Conservation (phyloP, 2,329 filamentous ascomycete species). For the Fusarium continuum region DNA sequence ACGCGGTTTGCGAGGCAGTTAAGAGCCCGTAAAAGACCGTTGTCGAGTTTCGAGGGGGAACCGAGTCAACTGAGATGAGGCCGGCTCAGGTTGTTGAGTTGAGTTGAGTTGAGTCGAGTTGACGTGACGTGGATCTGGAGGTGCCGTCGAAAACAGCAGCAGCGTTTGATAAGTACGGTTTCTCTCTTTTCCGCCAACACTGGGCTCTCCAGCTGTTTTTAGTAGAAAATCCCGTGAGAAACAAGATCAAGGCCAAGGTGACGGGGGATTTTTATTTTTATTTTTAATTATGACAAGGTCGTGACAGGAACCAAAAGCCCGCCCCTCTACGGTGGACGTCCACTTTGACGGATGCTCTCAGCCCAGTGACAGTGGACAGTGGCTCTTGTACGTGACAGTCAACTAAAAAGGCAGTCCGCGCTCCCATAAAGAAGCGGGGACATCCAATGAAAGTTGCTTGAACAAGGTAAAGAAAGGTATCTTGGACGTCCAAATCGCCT, state of each 20-base stretch:
- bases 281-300: conserved; percentile 25
- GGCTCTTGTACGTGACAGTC: conserved; percentile 30
- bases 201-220: neutral
- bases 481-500: neutral
- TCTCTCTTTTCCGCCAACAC: neutral
- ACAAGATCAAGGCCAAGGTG: conserved; percentile 1
- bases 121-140: conserved; percentile 32
- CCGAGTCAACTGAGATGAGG: conserved; percentile 24
- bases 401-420: conserved; percentile 30
- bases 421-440: conserved; percentile 26
- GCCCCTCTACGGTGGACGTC: conserved; percentile 32
- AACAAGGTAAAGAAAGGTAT: neutral
- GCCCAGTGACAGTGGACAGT: conserved; percentile 22
- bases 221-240: neutral
- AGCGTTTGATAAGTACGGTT: neutral
- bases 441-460: conserved; percentile 6
- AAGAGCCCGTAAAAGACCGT: conserved; percentile 1
- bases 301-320: conserved; percentile 24
- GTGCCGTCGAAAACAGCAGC: conserved; percentile 20
- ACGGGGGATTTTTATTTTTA: too few relatives aligned
- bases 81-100: conserved; percentile 15
- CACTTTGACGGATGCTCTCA: conserved; percentile 29
- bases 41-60: conserved; percentile 12
- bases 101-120: conserved; percentile 5
- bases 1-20: neutral